Base-by-base conservation (phyloP, 2,329 filamentous ascomycete genomes). In the Pseudogymnoascus sp. region DNA sequence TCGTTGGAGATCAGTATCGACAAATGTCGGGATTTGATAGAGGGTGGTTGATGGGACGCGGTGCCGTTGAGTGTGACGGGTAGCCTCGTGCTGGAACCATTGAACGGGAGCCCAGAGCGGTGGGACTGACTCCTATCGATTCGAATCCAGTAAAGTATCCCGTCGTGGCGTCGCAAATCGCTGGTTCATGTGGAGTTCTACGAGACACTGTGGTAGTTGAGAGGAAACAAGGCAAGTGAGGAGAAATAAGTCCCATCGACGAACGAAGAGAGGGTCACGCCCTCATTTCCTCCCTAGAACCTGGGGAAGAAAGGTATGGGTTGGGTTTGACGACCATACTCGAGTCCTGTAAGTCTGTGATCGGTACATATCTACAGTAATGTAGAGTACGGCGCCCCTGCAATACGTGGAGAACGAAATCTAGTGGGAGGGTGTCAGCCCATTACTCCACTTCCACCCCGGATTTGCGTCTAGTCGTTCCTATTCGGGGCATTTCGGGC, bases 331-430 rank as follows among this genome's bases (percentile, higher is more conserved):
- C 11, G n/a, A 11, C 43, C 14, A 52, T 52, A 55, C n/a, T 55
- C 11, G 29, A 55, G 29, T 31, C n/a, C n/a, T 16, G 26, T 19
- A 52, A 52, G 45, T 33, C 26, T 31, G 16, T 29, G 26, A 33
- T 16, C 31, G 45, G 45, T 55, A 55, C 49, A 55, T 55, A 55
- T 55, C 49, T 33, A 55, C 49, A 55, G 49, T 55, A 33, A 55
- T 55, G n/a, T 19, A 21, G 29, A 55, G 10, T 3, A 21, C n/a
- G 19, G 43, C 16, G 1, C 43, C 43, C 43, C 14, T 52, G 43
- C 23, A 52, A 52, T 52, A 52, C 43, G 8, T 52, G 43, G 43
- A 52, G 23, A 31, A 52, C 43, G 29, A 6, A 29, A 52, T 52
- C 23, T 10, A 31, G 16, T n/a, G 29, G 14, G n/a, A 14, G 45